Evolutionary conservation across 2,329 filamentous ascomycete genomes (phyloP).

Genomic region (Colletotrichum sp.): DNA sequence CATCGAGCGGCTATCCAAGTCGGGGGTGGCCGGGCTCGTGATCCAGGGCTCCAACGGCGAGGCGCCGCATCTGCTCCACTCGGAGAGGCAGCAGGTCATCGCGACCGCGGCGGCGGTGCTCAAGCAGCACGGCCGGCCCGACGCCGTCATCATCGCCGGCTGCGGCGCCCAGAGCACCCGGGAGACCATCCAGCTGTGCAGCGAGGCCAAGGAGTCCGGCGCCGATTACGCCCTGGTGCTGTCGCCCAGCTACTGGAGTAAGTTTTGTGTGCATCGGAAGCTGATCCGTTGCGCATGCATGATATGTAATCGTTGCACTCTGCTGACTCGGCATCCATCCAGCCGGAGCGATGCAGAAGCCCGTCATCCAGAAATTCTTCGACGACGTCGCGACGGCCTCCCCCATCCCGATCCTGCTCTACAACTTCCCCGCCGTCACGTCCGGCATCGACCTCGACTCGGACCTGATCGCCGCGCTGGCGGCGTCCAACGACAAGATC

Average conservation of each 20-base stretch:
- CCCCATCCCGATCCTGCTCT: constrained; percentile 64
- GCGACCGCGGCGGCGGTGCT: constrained; percentile 56
- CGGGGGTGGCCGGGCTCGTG: constrained; percentile 51
- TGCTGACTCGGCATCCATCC: constrained; percentile 40
- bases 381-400: constrained; percentile 56
- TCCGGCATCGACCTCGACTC: constrained; percentile 73
- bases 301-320: constrained; percentile 41
- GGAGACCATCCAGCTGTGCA: constrained; percentile 64
- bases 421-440: constrained; percentile 74
- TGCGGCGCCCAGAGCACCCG: constrained; percentile 68
- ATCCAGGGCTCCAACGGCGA: constrained; percentile 54
- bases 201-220: constrained; percentile 63
- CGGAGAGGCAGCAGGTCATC: constrained; percentile 62
- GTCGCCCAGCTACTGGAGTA: constrained; percentile 68
- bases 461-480: constrained; percentile 61
- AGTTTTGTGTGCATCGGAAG: constrained; percentile 36
- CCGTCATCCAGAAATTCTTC: constrained; percentile 65
- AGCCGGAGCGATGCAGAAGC: constrained; percentile 56
- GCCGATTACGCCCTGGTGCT: constrained; percentile 67
- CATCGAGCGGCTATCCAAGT: constrained; percentile 44
- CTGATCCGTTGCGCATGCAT: constrained; percentile 46
- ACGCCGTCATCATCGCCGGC: constrained; percentile 63
- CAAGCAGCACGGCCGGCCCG: constrained; percentile 48
- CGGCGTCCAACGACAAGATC: constrained; percentile 53
- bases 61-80: constrained; percentile 54